A percentile compares a stretch with the other conserved stretches of the same genome.
Conservation (phyloP, 192 early-diverging fungal species). For the Entomortierella lignicola region DNA sequence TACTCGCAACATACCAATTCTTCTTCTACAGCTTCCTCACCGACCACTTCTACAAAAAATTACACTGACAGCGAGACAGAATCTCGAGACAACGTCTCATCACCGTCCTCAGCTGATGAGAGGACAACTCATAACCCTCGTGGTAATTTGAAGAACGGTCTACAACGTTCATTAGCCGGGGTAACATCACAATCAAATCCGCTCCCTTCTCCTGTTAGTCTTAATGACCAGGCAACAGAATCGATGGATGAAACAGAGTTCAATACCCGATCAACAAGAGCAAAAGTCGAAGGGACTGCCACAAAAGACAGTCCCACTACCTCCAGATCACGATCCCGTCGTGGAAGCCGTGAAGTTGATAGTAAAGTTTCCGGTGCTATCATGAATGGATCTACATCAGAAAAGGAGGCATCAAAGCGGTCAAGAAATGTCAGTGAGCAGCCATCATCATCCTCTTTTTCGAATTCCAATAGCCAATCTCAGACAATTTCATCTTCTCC, state of each 20-base stretch:
- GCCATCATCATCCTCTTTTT: slow-evolving; percentile 6
- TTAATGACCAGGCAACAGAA: slow-evolving; percentile 28
- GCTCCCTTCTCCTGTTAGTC: slow-evolving; percentile 35
- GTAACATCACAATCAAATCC: slow-evolving; percentile 9
- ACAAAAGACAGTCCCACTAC: slow-evolving; percentile 39
- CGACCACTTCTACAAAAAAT: slow-evolving; percentile 23
- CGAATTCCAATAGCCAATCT: background rate
- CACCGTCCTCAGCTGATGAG: background rate
- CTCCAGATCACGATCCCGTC: slow-evolving; percentile 32
- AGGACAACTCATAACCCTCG: background rate
- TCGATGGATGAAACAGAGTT: slow-evolving; percentile 46
- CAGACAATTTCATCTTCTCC: background rate
- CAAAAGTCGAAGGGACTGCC: slow-evolving; percentile 14
- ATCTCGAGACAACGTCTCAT: background rate
- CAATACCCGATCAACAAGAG: slow-evolving; percentile 31
- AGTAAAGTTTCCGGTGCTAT: background rate
- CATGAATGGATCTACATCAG: background rate
- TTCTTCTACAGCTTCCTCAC: slow-evolving; percentile 17
- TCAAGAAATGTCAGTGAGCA: slow-evolving; percentile 23
- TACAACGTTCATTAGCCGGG: slow-evolving; percentile 10
- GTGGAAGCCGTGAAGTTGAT: slow-evolving; percentile 43
- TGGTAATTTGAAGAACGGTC: slow-evolving; percentile 29
- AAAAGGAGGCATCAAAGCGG: slow-evolving; percentile 17
- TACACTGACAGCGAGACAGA: slow-evolving; percentile 25
- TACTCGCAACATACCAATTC: background rate